phyloP scores from a whole-genome alignment of 768 basidiomycete genomes.

The Lactarius hengduanensis region DNA sequence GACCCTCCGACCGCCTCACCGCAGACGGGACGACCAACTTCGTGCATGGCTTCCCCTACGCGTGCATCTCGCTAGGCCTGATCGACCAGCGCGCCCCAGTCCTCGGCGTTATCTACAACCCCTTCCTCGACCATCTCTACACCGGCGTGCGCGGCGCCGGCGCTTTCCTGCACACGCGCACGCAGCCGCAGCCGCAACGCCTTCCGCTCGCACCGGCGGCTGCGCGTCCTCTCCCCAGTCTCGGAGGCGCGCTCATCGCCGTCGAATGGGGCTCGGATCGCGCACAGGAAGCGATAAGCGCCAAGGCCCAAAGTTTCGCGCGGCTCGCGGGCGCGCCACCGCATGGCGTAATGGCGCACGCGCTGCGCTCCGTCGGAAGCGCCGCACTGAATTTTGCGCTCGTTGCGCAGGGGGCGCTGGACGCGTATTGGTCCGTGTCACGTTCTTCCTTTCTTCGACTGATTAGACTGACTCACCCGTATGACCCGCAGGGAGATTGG shows the following conservation, averaged over 20 bases:
- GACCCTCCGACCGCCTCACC: not conserved
- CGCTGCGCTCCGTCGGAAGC: constrained; percentile 78
- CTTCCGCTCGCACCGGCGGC: constrained; percentile 57
- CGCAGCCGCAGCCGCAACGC: constrained; percentile 40
- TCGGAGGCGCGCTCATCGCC: constrained; percentile 72
- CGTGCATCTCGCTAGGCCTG: constrained; percentile 88
- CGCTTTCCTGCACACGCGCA: constrained; percentile 53
- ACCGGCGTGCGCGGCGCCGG: constrained; percentile 78
- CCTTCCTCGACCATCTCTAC: constrained; percentile 86
- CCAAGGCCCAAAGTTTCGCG: constrained; percentile 67
- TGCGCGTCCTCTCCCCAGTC: constrained; percentile 58
- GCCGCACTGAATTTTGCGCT: constrained; percentile 79
- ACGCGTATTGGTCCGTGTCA: constrained; percentile 74
- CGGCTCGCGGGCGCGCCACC: constrained; percentile 72
- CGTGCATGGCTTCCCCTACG: constrained; percentile 81
- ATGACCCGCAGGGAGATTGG: constrained; percentile 68
- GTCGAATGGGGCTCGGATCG: constrained; percentile 92
- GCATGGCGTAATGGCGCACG: constrained; percentile 77
- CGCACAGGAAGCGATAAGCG: constrained; percentile 46
- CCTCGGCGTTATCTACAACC: constrained; percentile 83
- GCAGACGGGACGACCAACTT: constrained; percentile 89
- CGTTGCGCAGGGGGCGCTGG: constrained; percentile 86
- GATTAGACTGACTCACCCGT: not conserved
- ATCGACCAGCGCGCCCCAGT: constrained; percentile 79
- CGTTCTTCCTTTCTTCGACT: not conserved